Conservation (phyloP, 768 basidiomycete species). For the Phylloporus sp. region DNA sequence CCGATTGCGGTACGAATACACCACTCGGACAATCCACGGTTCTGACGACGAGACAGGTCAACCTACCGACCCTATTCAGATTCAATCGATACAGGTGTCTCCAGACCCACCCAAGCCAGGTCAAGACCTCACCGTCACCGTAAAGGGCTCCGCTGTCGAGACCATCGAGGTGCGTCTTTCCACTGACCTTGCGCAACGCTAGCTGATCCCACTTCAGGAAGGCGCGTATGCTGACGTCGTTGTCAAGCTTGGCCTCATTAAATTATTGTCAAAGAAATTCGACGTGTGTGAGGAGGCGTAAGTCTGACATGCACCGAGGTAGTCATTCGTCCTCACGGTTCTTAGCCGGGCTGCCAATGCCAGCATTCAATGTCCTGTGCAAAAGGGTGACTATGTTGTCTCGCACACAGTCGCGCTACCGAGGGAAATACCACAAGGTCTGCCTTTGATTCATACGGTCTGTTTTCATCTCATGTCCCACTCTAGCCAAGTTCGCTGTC, state of each 20-base stretch:
- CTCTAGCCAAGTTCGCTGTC: conserved; percentile 78
- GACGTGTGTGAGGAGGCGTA: conserved; percentile 95
- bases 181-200: background rate
- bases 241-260: conserved; percentile 93
- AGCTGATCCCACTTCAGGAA: conserved; percentile 48
- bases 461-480: conserved; percentile 2
- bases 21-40: background rate
- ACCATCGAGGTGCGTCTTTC: conserved; percentile 55
- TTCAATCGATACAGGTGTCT: conserved; percentile 64
- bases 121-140: conserved; percentile 79
- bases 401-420: conserved; percentile 82
- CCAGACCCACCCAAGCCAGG: conserved; percentile 93
- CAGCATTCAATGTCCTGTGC: conserved; percentile 78
- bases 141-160: conserved; percentile 52
- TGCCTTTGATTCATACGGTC: conserved; percentile 9
- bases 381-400: conserved; percentile 65
- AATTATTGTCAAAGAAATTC: conserved; percentile 76
- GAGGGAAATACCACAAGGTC: conserved; percentile 83
- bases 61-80: conserved; percentile 44
- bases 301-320: conserved; percentile 30
- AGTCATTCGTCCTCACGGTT: conserved; percentile 1
- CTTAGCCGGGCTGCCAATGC: conserved; percentile 69
- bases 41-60: conserved; percentile 37
- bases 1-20: conserved; percentile 63
- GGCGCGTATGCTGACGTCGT: conserved; percentile 86